A percentile compares a stretch with the other conserved stretches of the same genome.
phyloP scores from a whole-genome alignment of 2,329 filamentous ascomycete genomes.

The Diaporthe velutina region DNA sequence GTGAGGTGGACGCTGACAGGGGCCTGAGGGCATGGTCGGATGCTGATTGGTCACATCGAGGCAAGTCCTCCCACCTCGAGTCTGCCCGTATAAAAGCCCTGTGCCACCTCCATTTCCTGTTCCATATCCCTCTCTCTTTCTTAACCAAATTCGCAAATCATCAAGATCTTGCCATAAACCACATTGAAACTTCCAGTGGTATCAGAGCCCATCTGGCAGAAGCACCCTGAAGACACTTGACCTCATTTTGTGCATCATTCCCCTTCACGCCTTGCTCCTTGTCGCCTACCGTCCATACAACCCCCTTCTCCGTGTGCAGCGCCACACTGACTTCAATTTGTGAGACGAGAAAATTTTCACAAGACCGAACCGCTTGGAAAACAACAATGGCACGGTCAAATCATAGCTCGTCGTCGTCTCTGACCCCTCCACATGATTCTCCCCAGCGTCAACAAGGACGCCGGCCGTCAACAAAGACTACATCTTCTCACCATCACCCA shows the following conservation, averaged over 20 bases:
- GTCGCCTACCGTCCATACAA: background rate
- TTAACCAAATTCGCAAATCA: slow-evolving; percentile 23
- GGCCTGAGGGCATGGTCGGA: slow-evolving; percentile 22
- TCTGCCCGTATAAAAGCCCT: slow-evolving; percentile 38
- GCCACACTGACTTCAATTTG: background rate
- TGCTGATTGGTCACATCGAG: slow-evolving; percentile 36
- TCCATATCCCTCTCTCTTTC: slow-evolving; percentile 28
- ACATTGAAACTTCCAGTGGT: slow-evolving; percentile 28
- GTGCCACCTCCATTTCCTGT: slow-evolving; percentile 23
- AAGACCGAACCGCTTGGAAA: background rate
- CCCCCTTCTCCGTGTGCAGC: background rate
- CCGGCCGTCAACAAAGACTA: slow-evolving; percentile 1
- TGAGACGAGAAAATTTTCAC: background rate
- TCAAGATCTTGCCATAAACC: slow-evolving; percentile 20
- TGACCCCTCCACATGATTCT: background rate
- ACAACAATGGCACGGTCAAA: slow-evolving; percentile 18
- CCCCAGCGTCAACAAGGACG: background rate
- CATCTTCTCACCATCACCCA: background rate
- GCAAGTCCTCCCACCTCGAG: slow-evolving; percentile 23
- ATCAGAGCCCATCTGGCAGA: slow-evolving; percentile 16
- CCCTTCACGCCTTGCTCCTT: background rate
- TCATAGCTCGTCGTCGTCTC: background rate
- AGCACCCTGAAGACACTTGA: slow-evolving; percentile 25
- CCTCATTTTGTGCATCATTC: background rate
- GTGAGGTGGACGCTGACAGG: slow-evolving; percentile 33